Conservation (phyloP, 2,329 filamentous ascomycete genomes). For the Botryotinia globosa region DNA sequence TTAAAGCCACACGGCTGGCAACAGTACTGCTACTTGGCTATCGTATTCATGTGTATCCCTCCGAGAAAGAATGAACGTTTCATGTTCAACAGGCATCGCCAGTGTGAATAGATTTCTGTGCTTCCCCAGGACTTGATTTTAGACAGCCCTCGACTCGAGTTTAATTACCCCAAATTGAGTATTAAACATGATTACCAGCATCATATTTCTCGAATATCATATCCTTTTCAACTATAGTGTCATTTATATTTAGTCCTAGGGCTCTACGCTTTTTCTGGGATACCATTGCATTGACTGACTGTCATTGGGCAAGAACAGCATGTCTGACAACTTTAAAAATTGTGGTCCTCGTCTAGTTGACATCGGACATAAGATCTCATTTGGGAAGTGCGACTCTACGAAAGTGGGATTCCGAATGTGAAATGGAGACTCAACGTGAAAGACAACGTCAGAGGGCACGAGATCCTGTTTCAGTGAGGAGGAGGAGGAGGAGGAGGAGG, state of each 20-base stretch:
- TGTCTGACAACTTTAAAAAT: conserved; percentile 11
- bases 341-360: conserved; percentile 2
- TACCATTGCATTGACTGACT: neutral
- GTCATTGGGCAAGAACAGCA: neutral
- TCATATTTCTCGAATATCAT: neutral
- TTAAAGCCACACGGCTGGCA: conserved; percentile 8
- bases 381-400: conserved; percentile 4
- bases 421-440: conserved; percentile 9
- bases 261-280: neutral
- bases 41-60: neutral
- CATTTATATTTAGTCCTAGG: neutral
- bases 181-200: neutral
- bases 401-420: conserved; percentile 9
- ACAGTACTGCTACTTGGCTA: neutral
- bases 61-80: conserved; percentile 3
- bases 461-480: neutral
- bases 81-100: conserved; percentile 1
- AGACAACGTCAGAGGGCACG: neutral
- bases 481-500: no score
- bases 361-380: conserved; percentile 17
- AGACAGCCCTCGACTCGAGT: neutral
- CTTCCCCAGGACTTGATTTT: neutral
- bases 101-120: neutral
- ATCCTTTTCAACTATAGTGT: neutral
- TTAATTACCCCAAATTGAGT: neutral